Evolutionary conservation across 2,329 filamentous ascomycete genomes (phyloP), one percentile per base, ranked within the genome.

Genomic region (Apiospora arundinis): DNA sequence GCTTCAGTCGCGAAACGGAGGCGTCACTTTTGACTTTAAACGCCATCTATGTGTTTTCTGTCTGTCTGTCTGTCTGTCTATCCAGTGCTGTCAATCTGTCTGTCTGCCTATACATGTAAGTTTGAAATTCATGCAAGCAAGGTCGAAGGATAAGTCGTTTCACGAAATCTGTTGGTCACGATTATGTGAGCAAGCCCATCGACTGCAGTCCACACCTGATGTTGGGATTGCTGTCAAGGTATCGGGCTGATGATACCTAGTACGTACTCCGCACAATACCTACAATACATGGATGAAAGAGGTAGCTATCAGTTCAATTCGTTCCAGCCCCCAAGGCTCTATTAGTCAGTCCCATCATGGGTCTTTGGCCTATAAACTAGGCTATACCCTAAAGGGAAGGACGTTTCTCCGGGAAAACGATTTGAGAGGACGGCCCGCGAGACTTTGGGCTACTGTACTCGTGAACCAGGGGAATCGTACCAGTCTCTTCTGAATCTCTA

Each of bases 111-210:
- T 16, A 6, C 11, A 21, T 28, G 11, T 60, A 37, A 32, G 52
- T 60, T 60, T 60, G 52, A 11, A 28, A 16, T 37, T 25, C 52
- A 60, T 21, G 28, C 52, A 11, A 11, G 21, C 21, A 37, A 60
- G 52, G 28, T 60, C 32, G 28, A 28, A 60, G 28, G 52, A 32
- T 37, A 60, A 63, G 56, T 21, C 32, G 56, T 63, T 63, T 63
- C 56, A 28, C 49, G 56, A 63, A 63, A 63, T 40, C 56, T 32
- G 56, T 23, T 63, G 56, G 56, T 63, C 56, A 63, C 56, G 18
- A 63, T 63, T 63, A 63, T 63, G 56, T 37, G 56, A 63, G 56
- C 56, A 63, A 14, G 32, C 28, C 37, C 56, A 18, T 40, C 21
- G 21, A n/a, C 14, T n/a, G 21, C 56, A 45, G 32, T 32, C 3